Evolutionary conservation across 1,284 basidiomycete species (phyloP), one percentile per base, ranked within the genome.

Genomic region (Austroboletus novae-zelandiae): DNA sequence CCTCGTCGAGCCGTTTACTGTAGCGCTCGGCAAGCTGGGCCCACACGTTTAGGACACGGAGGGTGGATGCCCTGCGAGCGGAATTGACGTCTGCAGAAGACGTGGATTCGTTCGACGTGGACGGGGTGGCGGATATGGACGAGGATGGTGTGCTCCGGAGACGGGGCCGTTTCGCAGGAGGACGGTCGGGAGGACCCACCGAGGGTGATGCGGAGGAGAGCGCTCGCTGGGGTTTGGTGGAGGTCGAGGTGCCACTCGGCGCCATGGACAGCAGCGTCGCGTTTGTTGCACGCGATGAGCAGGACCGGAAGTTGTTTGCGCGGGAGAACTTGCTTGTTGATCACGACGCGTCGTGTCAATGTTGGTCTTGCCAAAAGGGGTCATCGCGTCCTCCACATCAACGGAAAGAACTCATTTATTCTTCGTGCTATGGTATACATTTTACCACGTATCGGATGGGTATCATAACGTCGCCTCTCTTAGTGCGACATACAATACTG

Each of bases 1-100:
- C 87, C 59, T 89, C 81, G 55, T 88, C 85, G 27, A 89, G 68
- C 36, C 75, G 73, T 45, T 79, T 75, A 34, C 77, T 75, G 62
- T 89, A 86, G 39, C 83, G 78, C 40, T 83, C 80, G 4, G 77
- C 85, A 11, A 90, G 76, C 37, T 78, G 73, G 17, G 78, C 73
- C 87, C 88, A 89, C 17, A 79, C 70, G 56, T 79, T 75, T 30
- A 81, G 67, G 34, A 90, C 71, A 6, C 82, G 80, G 57, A 72
- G 67, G 5, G 75, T 73, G 3, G 83, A 83, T 6, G 76, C 80
- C 46, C 78, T 73, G 41, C 83, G 73, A 36, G 78, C 81, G 27
- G 74, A 71, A 45, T 80, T 65, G n/a, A 81, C 66, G 51, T 82
- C 76, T 1, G 54, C 37, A 18, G 59, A 61, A 20, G 66, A 53